Conservation (phyloP, 2,329 filamentous ascomycete genomes). For the Scedosporium minutisporum region DNA sequence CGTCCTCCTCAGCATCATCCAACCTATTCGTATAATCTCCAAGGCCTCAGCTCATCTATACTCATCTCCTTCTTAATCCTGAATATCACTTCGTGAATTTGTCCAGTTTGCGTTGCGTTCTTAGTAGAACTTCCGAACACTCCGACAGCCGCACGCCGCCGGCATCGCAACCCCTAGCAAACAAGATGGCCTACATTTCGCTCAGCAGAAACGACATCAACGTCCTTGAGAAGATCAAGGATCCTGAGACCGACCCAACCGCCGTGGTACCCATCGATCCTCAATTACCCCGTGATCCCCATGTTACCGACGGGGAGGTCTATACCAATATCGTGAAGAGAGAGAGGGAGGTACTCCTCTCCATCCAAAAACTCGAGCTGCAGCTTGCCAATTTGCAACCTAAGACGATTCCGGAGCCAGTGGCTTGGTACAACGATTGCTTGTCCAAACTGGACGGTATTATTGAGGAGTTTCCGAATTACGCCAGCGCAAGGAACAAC, state of each 20-base stretch:
- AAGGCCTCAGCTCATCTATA: background rate
- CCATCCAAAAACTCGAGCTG: slow-evolving; percentile 45
- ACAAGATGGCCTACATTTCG: slow-evolving; percentile 35
- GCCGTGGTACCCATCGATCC: slow-evolving; percentile 44
- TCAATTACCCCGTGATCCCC: slow-evolving; percentile 46
- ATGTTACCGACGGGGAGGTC: slow-evolving; percentile 37
- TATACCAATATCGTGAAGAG: slow-evolving; percentile 41
- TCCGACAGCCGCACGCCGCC: background rate
- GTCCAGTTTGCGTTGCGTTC: background rate
- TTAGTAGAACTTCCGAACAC: background rate
- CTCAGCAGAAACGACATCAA: slow-evolving; percentile 51
- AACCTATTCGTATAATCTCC: too few relatives aligned
- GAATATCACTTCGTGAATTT: background rate
- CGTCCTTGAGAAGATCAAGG: slow-evolving; percentile 57
- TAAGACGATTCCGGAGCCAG: slow-evolving; percentile 25
- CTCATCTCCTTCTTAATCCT: background rate
- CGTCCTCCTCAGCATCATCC: background rate
- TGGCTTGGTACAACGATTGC: slow-evolving; percentile 35
- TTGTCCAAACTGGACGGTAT: slow-evolving; percentile 43
- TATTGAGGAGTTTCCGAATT: slow-evolving; percentile 48
- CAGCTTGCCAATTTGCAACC: slow-evolving; percentile 35
- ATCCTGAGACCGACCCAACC: slow-evolving; percentile 53
- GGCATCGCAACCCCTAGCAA: background rate
- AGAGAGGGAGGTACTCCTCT: slow-evolving; percentile 44
- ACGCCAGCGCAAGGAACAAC: slow-evolving; percentile 68